These are phyloP conservation scores for Psidium guajava DNA, from an alignment of 345 rosid species.

Conservation along the genomic window DNA sequence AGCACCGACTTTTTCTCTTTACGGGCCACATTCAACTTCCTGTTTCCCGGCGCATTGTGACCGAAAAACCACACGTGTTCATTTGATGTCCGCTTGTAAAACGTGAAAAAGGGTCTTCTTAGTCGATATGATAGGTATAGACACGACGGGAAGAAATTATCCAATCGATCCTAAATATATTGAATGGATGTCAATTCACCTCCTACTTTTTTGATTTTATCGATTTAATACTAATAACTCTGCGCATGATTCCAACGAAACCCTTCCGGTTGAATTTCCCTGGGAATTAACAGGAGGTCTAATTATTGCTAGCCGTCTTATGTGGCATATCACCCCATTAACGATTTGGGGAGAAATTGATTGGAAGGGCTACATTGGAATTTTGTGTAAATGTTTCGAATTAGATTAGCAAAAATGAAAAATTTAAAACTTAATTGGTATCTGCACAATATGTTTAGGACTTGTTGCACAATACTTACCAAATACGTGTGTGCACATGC, in stretches of 20 bases:
- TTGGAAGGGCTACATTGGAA: background rate
- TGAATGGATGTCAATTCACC: background rate
- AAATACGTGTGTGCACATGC: background rate
- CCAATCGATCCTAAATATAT: too few relatives aligned
- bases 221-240: background rate
- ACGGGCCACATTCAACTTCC: background rate
- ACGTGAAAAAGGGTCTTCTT: too few relatives aligned
- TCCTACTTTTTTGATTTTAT: background rate
- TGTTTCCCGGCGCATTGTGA: background rate
- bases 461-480: background rate
- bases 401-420: background rate
- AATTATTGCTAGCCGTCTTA: too few relatives aligned
- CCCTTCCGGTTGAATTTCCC: rapidly evolving
- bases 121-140: background rate
- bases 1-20: too few relatives aligned
- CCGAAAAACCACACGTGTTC: background rate
- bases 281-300: background rate
- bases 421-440: background rate
- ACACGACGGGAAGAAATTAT: background rate
- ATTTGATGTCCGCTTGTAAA: too few relatives aligned
- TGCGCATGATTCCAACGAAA: background rate
- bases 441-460: background rate
- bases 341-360: background rate
- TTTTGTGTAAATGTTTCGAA: background rate
- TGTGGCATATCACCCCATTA: background rate